phyloP scores from a whole-genome alignment of 257 asterid species.

The Anisodus acutangulus region DNA sequence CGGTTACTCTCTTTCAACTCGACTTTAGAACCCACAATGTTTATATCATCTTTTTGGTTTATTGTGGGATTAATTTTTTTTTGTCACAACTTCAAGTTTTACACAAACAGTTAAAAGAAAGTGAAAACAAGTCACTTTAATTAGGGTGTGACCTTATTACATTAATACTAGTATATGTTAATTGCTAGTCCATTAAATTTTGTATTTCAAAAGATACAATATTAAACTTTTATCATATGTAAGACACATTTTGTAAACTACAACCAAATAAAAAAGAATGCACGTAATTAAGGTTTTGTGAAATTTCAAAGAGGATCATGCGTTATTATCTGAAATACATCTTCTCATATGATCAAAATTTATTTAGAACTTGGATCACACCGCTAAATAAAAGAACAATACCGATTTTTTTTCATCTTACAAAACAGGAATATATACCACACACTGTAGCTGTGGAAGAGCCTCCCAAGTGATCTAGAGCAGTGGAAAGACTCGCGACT shows the following conservation, averaged over 20 bases:
- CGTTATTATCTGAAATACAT: background rate
- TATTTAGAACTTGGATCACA: background rate
- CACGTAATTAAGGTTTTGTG: background rate
- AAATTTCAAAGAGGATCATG: background rate
- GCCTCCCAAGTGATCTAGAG: background rate
- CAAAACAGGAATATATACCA: background rate
- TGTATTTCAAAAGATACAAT: background rate
- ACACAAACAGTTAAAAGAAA: background rate
- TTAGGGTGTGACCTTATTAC: background rate
- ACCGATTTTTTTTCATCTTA: too few species aligned
- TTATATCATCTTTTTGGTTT: too few species aligned
- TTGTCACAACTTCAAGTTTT: background rate
- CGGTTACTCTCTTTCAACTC: too few species aligned
- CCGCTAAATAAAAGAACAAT: background rate
- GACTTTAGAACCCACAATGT: too few species aligned
- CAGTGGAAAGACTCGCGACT: background rate
- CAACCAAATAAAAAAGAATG: background rate
- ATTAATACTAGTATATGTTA: background rate
- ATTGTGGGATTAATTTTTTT: background rate
- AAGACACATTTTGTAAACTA: background rate
- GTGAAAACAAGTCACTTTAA: background rate
- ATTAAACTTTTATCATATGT: background rate
- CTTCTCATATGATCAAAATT: background rate
- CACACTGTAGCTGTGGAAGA: too few species aligned
- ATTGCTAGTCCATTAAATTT: background rate